Evolutionary conservation across 768 basidiomycete species (phyloP).

Genomic region (Trametopsis cervina): DNA sequence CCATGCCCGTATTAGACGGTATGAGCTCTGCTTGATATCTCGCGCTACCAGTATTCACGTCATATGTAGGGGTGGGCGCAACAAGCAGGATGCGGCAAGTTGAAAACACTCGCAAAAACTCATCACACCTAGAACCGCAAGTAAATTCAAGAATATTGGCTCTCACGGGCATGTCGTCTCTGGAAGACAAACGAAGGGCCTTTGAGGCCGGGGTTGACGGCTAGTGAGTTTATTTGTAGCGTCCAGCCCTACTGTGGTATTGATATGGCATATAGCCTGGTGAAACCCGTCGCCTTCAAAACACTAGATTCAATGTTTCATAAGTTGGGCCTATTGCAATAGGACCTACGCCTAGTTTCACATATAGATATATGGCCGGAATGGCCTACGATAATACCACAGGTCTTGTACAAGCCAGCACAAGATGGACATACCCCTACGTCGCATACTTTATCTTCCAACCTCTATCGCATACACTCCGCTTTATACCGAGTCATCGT

Average conservation of each 20-base stretch:
- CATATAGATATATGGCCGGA: not conserved
- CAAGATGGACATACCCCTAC: too few relatives aligned
- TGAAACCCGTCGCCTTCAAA: conserved; percentile 95
- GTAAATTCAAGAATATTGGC: conserved; percentile 62
- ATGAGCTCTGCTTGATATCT: conserved; percentile 15
- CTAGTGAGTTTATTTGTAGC: conserved; percentile 58
- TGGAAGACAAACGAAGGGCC: conserved; percentile 87
- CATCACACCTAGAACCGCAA: conserved; percentile 16
- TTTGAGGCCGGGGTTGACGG: conserved; percentile 93
- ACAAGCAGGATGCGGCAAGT: conserved; percentile 76
- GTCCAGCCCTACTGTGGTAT: not conserved
- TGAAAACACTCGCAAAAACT: conserved; percentile 39
- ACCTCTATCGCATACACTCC: too few relatives aligned
- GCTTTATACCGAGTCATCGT: too few relatives aligned
- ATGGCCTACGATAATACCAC: not conserved
- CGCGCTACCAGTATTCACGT: too few relatives aligned
- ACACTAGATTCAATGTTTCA: conserved; percentile 81
- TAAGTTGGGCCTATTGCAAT: conserved; percentile 46
- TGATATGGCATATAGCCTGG: conserved; percentile 45
- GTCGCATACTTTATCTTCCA: too few relatives aligned
- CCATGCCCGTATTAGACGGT: conserved; percentile 94
- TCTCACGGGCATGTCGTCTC: conserved; percentile 87
- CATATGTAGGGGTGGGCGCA: conserved; percentile 64
- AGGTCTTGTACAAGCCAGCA: too few relatives aligned
- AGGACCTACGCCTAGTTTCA: not conserved